phyloP scores from a whole-genome alignment of 1,284 basidiomycete genomes.

The Ustilago nuda region DNA sequence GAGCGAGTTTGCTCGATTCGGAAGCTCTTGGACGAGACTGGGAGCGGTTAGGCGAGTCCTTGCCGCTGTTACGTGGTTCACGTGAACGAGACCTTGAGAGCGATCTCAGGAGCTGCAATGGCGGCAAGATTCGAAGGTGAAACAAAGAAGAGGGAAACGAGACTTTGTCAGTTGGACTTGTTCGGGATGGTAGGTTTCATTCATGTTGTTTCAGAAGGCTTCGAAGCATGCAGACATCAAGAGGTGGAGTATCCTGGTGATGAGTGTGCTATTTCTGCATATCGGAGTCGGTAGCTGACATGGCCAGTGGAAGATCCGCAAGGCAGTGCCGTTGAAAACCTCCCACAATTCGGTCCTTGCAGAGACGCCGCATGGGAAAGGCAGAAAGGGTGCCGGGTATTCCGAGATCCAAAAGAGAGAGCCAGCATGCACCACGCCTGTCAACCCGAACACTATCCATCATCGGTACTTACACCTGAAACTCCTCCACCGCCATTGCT shows the following conservation, averaged over 20 bases:
- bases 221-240: background rate
- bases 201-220: background rate
- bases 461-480: conserved; percentile 42
- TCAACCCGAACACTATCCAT: background rate
- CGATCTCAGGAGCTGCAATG: conserved; percentile 47
- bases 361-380: background rate
- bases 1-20: conserved; percentile 49
- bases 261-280: conserved; percentile 14
- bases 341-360: background rate
- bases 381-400: conserved; percentile 10
- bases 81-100: conserved; percentile 65
- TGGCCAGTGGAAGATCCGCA: conserved; percentile 2
- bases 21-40: conserved; percentile 41
- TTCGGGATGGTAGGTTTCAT: background rate
- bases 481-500: conserved; percentile 32
- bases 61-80: conserved; percentile 52
- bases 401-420: background rate
- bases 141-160: background rate
- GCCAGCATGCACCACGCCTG: background rate
- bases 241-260: background rate
- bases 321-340: background rate
- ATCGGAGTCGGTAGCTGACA: conserved; percentile 1
- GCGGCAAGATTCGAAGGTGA: background rate
- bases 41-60: conserved; percentile 44
- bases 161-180: background rate